phyloP scores from a whole-genome alignment of 2,329 filamentous ascomycete genomes.

The Aspergillus cejpii region DNA sequence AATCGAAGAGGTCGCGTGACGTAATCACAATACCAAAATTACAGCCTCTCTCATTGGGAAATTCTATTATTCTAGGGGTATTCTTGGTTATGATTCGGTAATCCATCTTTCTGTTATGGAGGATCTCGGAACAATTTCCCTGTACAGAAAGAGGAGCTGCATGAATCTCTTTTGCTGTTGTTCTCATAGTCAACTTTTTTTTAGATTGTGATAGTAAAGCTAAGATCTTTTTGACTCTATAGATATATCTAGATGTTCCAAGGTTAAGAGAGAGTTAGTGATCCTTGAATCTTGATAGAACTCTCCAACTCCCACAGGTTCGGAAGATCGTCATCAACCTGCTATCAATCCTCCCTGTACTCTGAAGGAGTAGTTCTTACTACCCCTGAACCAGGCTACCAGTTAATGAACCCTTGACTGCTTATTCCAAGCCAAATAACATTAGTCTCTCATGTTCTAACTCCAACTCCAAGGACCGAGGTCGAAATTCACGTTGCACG shows the following conservation, averaged over 20 bases:
- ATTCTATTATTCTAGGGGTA: neutral
- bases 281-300: too few species aligned
- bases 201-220: too few species aligned
- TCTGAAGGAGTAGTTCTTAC: constrained; percentile 2
- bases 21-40: constrained; percentile 28
- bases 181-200: neutral
- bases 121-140: constrained; percentile 16
- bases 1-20: constrained; percentile 28
- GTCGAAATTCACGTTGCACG: constrained; percentile 20
- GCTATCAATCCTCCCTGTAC: neutral
- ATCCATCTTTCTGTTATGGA: constrained; percentile 7
- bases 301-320: constrained; percentile 1
- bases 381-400: constrained; percentile 19
- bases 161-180: neutral
- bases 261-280: too few species aligned
- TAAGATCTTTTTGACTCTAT: neutral
- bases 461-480: constrained; percentile 14
- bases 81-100: constrained; percentile 3
- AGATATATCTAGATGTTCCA: constrained; percentile 1
- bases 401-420: neutral
- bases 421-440: neutral
- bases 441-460: neutral
- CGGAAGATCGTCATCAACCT: constrained; percentile 14
- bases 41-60: constrained; percentile 9
- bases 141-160: constrained; percentile 4